Base-by-base conservation (phyloP, 352 stramenopile species). In the Blastocystis sp. region DNA sequence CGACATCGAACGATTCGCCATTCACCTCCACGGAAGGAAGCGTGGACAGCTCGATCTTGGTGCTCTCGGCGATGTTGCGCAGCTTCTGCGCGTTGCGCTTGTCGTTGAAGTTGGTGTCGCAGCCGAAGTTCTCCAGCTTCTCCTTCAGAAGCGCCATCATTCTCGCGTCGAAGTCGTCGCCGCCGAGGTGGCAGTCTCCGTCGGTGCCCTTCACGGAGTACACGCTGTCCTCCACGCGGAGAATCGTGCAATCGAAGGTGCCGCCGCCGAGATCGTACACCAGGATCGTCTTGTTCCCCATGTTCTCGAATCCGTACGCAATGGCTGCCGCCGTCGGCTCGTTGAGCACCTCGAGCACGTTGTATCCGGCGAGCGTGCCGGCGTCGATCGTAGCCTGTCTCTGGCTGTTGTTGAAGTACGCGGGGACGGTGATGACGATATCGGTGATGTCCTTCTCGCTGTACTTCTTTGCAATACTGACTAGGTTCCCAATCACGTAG, bases 151-250 rank as follows among this genome's bases (percentile, higher is more conserved):
- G 65, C 0, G 39, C 12, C 55, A 69, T 59, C 55, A 85, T 59
- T 2, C 67, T 55, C 24, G 13, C 24, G 88, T 95, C 93, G 78
- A 95, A 94, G 90, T 95, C 95, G 90, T 97, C 93, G 90, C 95
- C 95, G 88, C 95, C 95, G 51, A 97, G 91, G 90, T 97, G 94
- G 13, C 94, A 97, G 90, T 97, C 94, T 59, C 95, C 95, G 55
- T 91, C 93, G 16, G 95, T 97, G 0, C 94, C 93, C 37, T 91
- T 90, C 16, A 97, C 93, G 21, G 93, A 92, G 51, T 80, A 89
- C 29, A 78, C 31, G n/a, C 62, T 29, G 60, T 78, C 65, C 21
- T 19, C 29, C 21, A 89, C 45, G 4, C 24, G 31, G 0, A 89
- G 51, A 39, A 89, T 29, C 9, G 82, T 93, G 0, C 95, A 93